Base-by-base conservation (phyloP, 768 basidiomycete genomes). In the Asterophora parasitica region DNA sequence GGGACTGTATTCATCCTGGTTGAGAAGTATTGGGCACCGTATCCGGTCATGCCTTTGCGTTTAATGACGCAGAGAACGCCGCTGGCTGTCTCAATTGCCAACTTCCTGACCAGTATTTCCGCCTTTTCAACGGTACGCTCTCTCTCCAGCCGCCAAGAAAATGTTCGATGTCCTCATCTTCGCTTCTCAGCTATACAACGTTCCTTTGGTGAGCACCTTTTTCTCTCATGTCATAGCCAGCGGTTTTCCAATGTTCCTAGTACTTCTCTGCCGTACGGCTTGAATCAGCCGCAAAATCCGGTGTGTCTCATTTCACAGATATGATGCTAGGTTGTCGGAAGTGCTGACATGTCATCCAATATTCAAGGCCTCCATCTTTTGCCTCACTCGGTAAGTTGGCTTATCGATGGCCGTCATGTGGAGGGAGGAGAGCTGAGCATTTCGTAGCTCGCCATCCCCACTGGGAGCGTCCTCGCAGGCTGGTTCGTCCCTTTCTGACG, bases 41-140 rank as follows among this genome's bases (percentile, higher is more conserved):
- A 86, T 62, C 96, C 96, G 12, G 86, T 97, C 43, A 86, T 99
- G 83, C 95, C 95, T 40, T 67, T 96, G 53, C 78, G 79, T 44
- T 68, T 94, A 47, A 76, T 94, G 28, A 78, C 75, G 27, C 80
- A 83, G 59, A 73, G 92, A 46, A 93, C 88, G 17, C 90, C 91
- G 4, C 65, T 92, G 15, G 85, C 88, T 9, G 82, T 92, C 23
- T 88, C 89, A 4, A 49, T 94, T 42, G 78, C 79, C 38, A 94
- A 92, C 65, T 76, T 95, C 35, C 74, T 90, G 55, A 77, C 75
- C 8, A 88, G 86, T 55, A 78, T 88, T 67, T 74, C 83, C 16
- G 82, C 86, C 31, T 93, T 88, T 63, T 90, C 88, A 1, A 85
- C 82, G 80, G 88, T 82, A 63, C 60, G 69, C 65, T 38, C 51